These are phyloP conservation scores for Leccinum olivaceopallidum DNA, from an alignment of 768 basidiomycete species.

Conservation along the genomic window DNA sequence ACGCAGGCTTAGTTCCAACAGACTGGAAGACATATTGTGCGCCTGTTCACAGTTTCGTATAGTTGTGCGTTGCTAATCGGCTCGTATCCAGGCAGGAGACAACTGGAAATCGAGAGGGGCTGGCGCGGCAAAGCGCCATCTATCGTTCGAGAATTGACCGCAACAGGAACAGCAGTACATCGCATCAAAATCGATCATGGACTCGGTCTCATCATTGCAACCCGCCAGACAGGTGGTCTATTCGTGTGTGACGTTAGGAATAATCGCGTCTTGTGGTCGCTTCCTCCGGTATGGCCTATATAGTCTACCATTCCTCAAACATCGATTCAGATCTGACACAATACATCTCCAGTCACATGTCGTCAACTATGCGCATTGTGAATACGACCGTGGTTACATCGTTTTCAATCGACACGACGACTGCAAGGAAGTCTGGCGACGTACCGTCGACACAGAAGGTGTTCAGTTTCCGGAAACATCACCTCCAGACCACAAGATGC, in stretches of 20 bases:
- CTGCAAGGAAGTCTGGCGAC: conserved; percentile 73
- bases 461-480: conserved; percentile 25
- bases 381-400: conserved; percentile 71
- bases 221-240: conserved; percentile 55
- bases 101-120: conserved; percentile 44
- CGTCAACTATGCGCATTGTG: conserved; percentile 58
- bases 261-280: conserved; percentile 58
- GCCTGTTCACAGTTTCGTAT: conserved; percentile 3
- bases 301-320: not conserved
- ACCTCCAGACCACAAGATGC: conserved; percentile 35
- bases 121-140: conserved; percentile 59
- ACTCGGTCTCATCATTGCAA: conserved; percentile 59
- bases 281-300: conserved; percentile 46
- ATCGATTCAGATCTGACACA: conserved; percentile 2
- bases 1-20: conserved; percentile 32
- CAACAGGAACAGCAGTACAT: conserved; percentile 49
- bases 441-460: conserved; percentile 34
- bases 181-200: conserved; percentile 76
- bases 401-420: conserved; percentile 63
- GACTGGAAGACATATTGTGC: conserved; percentile 67
- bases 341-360: conserved; percentile 11
- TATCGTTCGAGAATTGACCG: conserved; percentile 33
- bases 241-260: conserved; percentile 54
- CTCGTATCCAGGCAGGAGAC: conserved; percentile 43
- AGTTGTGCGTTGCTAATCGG: conserved; percentile 13